A percentile compares a stretch with the other conserved stretches of the same genome.
These are phyloP conservation scores for Aspergillus fumigatus DNA, from an alignment of 2,329 filamentous ascomycete species.

Conservation along the genomic window DNA sequence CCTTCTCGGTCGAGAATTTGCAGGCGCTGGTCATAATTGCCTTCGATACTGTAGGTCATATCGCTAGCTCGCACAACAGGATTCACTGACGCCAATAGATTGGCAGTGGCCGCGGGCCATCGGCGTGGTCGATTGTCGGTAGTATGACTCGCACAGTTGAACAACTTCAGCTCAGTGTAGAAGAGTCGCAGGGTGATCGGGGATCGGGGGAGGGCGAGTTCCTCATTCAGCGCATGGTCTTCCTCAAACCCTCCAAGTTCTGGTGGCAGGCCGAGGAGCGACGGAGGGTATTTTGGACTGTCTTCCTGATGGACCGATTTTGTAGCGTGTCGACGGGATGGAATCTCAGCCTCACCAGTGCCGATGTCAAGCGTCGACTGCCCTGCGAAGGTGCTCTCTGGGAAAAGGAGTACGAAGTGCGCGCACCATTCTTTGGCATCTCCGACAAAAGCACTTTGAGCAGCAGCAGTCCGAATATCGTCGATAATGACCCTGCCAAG, in stretches of 20 bases:
- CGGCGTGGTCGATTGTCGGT: too few species aligned
- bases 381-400: conserved; percentile 33
- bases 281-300: conserved; percentile 36
- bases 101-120: too few species aligned
- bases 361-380: conserved; percentile 25
- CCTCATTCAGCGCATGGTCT: conserved; percentile 34
- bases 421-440: conserved; percentile 40
- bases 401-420: conserved; percentile 21
- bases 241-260: conserved; percentile 24
- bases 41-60: conserved; percentile 11
- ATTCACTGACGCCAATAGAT: too few species aligned
- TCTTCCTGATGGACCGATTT: too few species aligned
- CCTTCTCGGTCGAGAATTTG: conserved; percentile 30
- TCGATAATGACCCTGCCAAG: background rate
- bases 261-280: conserved; percentile 35
- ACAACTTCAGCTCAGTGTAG: too few species aligned
- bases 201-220: conserved; percentile 11
- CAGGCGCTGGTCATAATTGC: conserved; percentile 35
- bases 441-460: conserved; percentile 22
- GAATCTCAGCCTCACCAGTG: too few species aligned
- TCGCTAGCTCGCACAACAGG: too few species aligned
- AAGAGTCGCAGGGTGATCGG: too few species aligned
- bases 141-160: too few species aligned
- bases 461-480: too few species aligned
- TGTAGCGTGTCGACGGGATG: too few species aligned